These are phyloP conservation scores for Artomyces pyxidatus DNA, from an alignment of 768 basidiomycete species.

Conservation along the genomic window DNA sequence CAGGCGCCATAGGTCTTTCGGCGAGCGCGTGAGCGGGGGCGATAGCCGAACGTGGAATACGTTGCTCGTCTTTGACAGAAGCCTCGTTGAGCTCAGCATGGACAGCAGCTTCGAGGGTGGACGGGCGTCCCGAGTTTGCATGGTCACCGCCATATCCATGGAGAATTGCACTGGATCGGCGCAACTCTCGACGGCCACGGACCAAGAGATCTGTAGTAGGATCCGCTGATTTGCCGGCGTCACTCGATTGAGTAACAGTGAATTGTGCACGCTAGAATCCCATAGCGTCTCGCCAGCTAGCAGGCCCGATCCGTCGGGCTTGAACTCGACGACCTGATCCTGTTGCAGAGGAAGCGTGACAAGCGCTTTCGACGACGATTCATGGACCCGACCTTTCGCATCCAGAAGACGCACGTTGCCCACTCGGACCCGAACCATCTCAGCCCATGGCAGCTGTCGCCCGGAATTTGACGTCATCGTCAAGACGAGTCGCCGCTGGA, in stretches of 20 bases:
- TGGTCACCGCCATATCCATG: slow-evolving; percentile 79
- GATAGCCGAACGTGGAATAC: slow-evolving; percentile 77
- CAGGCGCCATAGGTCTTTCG: slow-evolving; percentile 87
- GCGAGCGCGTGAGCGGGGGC: slow-evolving; percentile 78
- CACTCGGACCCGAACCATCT: slow-evolving; percentile 64
- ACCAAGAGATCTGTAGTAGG: slow-evolving; percentile 69
- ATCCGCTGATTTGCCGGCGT: slow-evolving; percentile 74
- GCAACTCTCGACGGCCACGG: slow-evolving; percentile 77
- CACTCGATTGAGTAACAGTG: slow-evolving; percentile 75
- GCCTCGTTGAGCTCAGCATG: slow-evolving; percentile 71
- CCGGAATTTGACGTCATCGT: slow-evolving; percentile 84
- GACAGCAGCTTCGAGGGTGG: slow-evolving; percentile 71
- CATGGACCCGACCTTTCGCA: slow-evolving; percentile 72
- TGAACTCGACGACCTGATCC: slow-evolving; percentile 68
- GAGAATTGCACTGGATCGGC: slow-evolving; percentile 81
- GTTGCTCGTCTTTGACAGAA: slow-evolving; percentile 71
- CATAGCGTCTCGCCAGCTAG: slow-evolving; percentile 70
- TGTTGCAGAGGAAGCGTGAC: slow-evolving; percentile 68
- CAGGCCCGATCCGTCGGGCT: slow-evolving; percentile 72
- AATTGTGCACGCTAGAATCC: slow-evolving; percentile 92
- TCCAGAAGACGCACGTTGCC: slow-evolving; percentile 85
- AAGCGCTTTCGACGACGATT: slow-evolving; percentile 62
- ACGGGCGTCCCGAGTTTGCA: slow-evolving; percentile 78
- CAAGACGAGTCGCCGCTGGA: slow-evolving; percentile 77
- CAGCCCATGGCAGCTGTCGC: slow-evolving; percentile 79